These are phyloP conservation scores for Stachybotrys echinatus DNA, from an alignment of 2,329 filamentous ascomycete species.

Conservation along the genomic window DNA sequence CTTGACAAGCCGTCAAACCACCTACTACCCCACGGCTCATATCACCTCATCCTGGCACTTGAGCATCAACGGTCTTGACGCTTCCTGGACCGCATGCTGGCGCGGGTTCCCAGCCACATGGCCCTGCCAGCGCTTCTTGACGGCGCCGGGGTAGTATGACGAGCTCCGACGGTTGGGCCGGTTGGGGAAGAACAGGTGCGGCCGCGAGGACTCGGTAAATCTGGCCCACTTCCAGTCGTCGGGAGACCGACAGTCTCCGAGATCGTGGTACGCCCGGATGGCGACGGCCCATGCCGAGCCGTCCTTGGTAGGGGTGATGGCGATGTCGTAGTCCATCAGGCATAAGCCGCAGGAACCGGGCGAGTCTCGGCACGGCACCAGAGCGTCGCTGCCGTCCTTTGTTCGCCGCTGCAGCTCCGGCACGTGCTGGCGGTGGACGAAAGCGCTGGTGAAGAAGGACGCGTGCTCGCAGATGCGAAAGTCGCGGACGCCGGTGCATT, in stretches of 20 bases:
- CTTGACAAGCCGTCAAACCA: too few relatives aligned
- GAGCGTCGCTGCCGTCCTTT: slow-evolving; percentile 1
- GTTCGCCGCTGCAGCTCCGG: slow-evolving; percentile 10
- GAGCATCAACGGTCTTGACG: background rate
- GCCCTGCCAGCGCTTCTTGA: slow-evolving; percentile 10
- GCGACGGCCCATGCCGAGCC: slow-evolving; percentile 6
- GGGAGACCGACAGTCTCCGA: slow-evolving; percentile 14
- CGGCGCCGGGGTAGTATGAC: slow-evolving; percentile 7
- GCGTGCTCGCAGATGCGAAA: slow-evolving; percentile 16
- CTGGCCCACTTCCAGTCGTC: slow-evolving; percentile 19
- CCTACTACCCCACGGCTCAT: too few relatives aligned
- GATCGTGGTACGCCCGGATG: slow-evolving; percentile 13
- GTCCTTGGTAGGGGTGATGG: slow-evolving; percentile 6
- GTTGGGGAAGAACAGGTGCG: slow-evolving; percentile 14
- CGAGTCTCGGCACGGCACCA: slow-evolving; percentile 9
- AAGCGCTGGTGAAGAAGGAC: slow-evolving; percentile 11
- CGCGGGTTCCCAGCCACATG: background rate
- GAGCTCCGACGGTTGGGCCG: slow-evolving; percentile 15
- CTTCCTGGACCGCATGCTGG: background rate
- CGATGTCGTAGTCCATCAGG: slow-evolving; percentile 17
- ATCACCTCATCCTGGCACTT: background rate
- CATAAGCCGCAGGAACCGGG: slow-evolving; percentile 15
- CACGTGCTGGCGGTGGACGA: slow-evolving; percentile 11
- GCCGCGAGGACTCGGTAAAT: slow-evolving; percentile 13
- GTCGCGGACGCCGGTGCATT: slow-evolving; percentile 10